Base-by-base conservation (phyloP, 208 protist species). In the Ichthyophonus hoferi region DNA sequence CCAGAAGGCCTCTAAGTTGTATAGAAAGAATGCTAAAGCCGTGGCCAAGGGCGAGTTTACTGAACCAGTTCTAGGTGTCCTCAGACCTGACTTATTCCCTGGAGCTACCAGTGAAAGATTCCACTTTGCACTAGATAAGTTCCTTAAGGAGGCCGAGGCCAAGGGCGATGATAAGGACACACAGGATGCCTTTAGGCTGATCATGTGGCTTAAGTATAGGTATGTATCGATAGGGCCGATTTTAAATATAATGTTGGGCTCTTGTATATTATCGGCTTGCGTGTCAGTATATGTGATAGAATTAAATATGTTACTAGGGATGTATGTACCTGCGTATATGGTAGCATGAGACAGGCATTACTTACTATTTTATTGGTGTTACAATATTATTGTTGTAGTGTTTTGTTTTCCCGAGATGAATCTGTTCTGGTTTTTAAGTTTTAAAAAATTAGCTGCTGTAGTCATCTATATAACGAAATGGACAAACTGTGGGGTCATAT, bases 191-290 rank as follows among this genome's bases (percentile, higher is more conserved):
- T 90, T 91, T 14, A 17, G 79, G 3, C 31, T 38, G 42, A 24
- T 91, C 12, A 94, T 94, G 90, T 79, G 84, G n/a, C 40, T 95
- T 0, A 93, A 95, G 12, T 96, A 95, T 84, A 79, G 88, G 31
- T 81, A 82, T 1, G 87, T 39, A 81, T n/a, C n/a, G n/a, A n/a
- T n/a, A n/a, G n/a, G n/a, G n/a, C n/a, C n/a, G n/a, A n/a, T n/a
- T n/a, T n/a, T n/a, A n/a, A n/a, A n/a, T n/a, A n/a, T n/a, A n/a
- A n/a, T n/a, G n/a, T n/a, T n/a, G n/a, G n/a, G n/a, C n/a, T 90
- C 17, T 14, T 87, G 40, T 41, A 2, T n/a, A 40, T 7, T 42
- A 40, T 90, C 31, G 87, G 43, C 7, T 42, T 90, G 35, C 14
- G 77, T 81, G 50, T 76, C 0, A 31, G 50, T 76, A 76, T 76